A percentile compares a stretch with the other conserved stretches of the same genome.
Conservation (phyloP, 768 basidiomycete genomes). For the Gyrodon lividus region DNA sequence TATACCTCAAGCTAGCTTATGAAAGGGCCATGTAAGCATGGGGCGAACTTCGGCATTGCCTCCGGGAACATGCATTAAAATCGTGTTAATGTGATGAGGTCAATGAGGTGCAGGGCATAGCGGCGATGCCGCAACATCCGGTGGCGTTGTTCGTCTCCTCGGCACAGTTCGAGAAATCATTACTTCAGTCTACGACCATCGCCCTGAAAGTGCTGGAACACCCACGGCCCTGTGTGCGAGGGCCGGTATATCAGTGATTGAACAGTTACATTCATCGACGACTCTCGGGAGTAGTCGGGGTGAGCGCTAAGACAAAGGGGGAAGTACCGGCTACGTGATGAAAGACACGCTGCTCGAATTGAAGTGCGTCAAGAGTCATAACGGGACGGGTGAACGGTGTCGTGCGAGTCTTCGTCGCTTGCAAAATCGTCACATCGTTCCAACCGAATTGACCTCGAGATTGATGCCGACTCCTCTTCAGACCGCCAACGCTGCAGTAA, state of each 20-base stretch:
- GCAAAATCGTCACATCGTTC: not conserved
- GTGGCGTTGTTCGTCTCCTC: conserved; percentile 6
- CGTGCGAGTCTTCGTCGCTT: not conserved
- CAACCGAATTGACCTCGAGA: not conserved
- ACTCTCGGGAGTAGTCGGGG: conserved; percentile 5
- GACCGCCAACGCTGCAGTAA: not conserved
- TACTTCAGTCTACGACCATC: not conserved
- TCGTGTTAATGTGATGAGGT: conserved; percentile 33
- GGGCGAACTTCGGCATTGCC: conserved; percentile 16
- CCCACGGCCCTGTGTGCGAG: not conserved
- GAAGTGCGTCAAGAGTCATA: not conserved
- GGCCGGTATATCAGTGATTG: conserved; percentile 1
- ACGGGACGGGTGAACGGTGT: not conserved
- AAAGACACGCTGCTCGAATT: not conserved
- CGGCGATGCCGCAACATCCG: conserved; percentile 21
- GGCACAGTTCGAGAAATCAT: conserved; percentile 13
- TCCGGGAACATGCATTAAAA: conserved; percentile 29
- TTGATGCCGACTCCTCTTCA: not conserved
- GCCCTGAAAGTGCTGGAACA: conserved; percentile 3
- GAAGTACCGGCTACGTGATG: conserved; percentile 5
- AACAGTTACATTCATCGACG: not conserved
- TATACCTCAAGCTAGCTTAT: conserved; percentile 25
- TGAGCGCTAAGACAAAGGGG: conserved; percentile 7
- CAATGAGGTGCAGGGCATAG: conserved; percentile 12
- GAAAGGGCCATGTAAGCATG: conserved; percentile 20